Evolutionary conservation across 176 grass and related monocot genomes (phyloP).

Genomic region (Eragrostis curvula): DNA sequence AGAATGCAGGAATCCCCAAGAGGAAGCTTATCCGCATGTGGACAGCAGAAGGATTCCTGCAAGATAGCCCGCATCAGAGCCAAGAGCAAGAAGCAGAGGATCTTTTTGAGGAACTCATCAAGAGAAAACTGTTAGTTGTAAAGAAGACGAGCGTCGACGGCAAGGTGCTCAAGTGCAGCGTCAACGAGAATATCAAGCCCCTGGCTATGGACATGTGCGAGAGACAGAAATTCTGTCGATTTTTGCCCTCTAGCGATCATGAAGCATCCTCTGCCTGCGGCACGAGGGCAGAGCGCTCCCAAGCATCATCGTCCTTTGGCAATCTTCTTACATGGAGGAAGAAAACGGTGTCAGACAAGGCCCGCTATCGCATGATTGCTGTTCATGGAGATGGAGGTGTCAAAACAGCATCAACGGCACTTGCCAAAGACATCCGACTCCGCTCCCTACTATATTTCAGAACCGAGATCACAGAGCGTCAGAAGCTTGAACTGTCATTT

Average conservation of each 20-base stretch:
- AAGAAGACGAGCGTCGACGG: background rate
- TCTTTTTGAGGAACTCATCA: background rate
- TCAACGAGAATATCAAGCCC: background rate
- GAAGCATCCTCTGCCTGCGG: background rate
- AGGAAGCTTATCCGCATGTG: slow-evolving; percentile 11
- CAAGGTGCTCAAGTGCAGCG: background rate
- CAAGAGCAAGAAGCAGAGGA: slow-evolving; percentile 1
- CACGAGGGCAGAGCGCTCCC: background rate
- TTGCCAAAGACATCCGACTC: background rate
- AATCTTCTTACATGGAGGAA: background rate
- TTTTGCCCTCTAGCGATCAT: background rate
- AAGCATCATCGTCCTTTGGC: background rate
- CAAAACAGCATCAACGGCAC: background rate
- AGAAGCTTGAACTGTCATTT: background rate
- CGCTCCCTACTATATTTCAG: slow-evolving; percentile 7
- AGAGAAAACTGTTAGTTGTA: background rate
- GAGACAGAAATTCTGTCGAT: background rate
- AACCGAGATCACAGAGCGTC: background rate
- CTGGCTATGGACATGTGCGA: background rate
- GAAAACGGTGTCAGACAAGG: background rate
- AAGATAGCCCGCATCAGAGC: background rate
- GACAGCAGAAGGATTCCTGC: background rate
- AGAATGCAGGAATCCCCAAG: background rate
- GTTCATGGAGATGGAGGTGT: background rate
- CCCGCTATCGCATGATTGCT: background rate